phyloP scores from a whole-genome alignment of 2,329 filamentous ascomycete genomes.

The Pezicula rhizophila region DNA sequence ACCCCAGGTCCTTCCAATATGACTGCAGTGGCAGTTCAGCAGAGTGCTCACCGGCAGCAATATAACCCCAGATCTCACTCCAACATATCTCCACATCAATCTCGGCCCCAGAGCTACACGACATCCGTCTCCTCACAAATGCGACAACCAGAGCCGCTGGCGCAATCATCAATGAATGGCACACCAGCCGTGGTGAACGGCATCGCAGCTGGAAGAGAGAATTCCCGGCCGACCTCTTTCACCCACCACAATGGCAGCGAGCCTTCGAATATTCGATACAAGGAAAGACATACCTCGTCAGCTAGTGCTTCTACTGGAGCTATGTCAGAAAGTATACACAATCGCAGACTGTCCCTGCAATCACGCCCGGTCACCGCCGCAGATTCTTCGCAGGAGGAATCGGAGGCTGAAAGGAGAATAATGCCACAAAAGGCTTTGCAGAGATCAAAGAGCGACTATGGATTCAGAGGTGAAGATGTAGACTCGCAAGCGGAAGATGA shows the following conservation, averaged over 20 bases:
- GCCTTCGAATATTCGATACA: conserved; percentile 2
- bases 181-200: conserved; percentile 9
- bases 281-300: neutral
- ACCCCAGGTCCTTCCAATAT: conserved; percentile 18
- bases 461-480: conserved; percentile 33
- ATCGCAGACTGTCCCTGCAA: conserved; percentile 6
- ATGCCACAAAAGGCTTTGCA: conserved; percentile 21
- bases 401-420: conserved; percentile 16
- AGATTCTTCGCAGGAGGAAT: conserved; percentile 25
- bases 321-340: neutral
- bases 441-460: conserved; percentile 47
- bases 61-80: conserved; percentile 22
- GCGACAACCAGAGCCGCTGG: conserved; percentile 13
- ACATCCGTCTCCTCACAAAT: conserved; percentile 10
- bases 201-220: neutral
- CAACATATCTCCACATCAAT: conserved; percentile 18
- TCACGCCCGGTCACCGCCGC: conserved; percentile 14
- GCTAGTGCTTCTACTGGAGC: neutral
- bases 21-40: conserved; percentile 28
- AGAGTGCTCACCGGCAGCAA: conserved; percentile 22
- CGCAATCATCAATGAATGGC: conserved; percentile 15
- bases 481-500: conserved; percentile 20
- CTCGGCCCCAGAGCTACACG: conserved; percentile 22
- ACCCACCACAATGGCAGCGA: conserved; percentile 10
- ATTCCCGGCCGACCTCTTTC: conserved; percentile 16